Conservation (phyloP, 345 rosid genomes). For the Eucalyptus dawsonii region DNA sequence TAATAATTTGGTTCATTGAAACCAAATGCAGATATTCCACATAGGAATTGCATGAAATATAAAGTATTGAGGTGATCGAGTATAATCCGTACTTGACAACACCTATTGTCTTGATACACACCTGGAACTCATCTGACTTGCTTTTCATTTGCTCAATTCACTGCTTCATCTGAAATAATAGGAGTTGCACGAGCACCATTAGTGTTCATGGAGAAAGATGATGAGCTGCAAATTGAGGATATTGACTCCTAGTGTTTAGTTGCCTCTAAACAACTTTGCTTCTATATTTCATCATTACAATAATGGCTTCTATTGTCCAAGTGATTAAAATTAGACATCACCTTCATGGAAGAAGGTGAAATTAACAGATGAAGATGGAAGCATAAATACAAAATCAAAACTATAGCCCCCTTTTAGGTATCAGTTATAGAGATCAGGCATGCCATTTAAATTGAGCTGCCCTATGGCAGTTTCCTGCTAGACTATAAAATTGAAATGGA, state of each 20-base stretch:
- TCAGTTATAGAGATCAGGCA: not conserved
- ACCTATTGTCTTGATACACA: not conserved
- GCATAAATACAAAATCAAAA: not conserved
- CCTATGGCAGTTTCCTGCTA: not conserved
- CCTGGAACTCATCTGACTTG: slow-evolving; percentile 31
- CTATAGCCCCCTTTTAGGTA: not conserved
- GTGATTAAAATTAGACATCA: not conserved
- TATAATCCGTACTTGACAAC: not conserved
- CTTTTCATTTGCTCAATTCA: slow-evolving; percentile 6
- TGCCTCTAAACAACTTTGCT: not conserved
- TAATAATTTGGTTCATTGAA: not conserved
- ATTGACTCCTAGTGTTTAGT: not conserved
- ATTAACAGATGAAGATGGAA: not conserved
- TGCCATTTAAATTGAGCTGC: not conserved
- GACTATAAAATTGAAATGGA: not conserved
- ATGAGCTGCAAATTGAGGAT: not conserved
- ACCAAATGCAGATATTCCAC: not conserved
- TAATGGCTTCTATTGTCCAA: not conserved
- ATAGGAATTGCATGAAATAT: too few relatives aligned
- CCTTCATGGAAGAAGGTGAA: not conserved
- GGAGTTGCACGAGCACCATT: not conserved
- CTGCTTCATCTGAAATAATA: slow-evolving; percentile 35
- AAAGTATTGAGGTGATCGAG: not conserved
- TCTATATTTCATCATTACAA: not conserved
- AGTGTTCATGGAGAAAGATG: not conserved